These are phyloP conservation scores for Astrothelium subdiscretum DNA, from an alignment of 495 filamentous ascomycete genomes.

Conservation along the genomic window DNA sequence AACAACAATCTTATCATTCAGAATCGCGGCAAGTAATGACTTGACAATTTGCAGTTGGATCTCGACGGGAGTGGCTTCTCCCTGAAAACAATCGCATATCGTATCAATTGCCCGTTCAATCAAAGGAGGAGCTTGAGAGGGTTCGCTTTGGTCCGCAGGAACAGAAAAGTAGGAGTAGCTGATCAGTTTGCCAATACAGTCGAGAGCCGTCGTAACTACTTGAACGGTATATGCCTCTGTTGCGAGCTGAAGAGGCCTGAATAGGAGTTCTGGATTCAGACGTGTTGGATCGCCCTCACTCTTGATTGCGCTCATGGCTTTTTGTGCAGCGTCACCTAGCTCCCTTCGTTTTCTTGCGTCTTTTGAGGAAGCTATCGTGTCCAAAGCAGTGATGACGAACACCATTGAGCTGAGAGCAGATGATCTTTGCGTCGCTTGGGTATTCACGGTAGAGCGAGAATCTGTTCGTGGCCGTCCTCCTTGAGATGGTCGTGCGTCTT, in stretches of 20 bases:
- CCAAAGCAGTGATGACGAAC: slow-evolving; percentile 84
- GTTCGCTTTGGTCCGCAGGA: slow-evolving; percentile 36
- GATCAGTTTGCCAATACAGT: slow-evolving; percentile 97
- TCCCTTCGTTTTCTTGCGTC: slow-evolving; percentile 74
- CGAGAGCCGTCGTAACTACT: slow-evolving; percentile 78
- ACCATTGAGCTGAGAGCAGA: slow-evolving; percentile 69
- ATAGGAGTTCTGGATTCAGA: slow-evolving; percentile 76
- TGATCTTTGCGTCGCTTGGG: slow-evolving; percentile 40
- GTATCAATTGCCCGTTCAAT: slow-evolving; percentile 98
- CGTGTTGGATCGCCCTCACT: slow-evolving; percentile 54
- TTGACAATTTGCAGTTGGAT: slow-evolving; percentile 97
- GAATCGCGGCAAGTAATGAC: slow-evolving; percentile 82
- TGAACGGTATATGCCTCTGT: slow-evolving; percentile 73
- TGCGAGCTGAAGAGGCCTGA: slow-evolving; percentile 78
- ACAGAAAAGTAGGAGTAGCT: slow-evolving; percentile 95
- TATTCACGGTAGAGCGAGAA: slow-evolving; percentile 46
- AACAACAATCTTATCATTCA: slow-evolving; percentile 97
- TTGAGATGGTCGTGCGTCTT: background rate
- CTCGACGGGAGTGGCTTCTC: slow-evolving; percentile 79
- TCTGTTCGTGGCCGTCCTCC: slow-evolving; percentile 30
- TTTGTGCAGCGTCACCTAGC: slow-evolving; percentile 65
- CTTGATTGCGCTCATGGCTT: slow-evolving; percentile 73
- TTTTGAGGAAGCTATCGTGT: slow-evolving; percentile 77
- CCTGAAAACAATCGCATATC: slow-evolving; percentile 98
- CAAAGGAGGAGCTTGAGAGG: slow-evolving; percentile 44